phyloP scores from a whole-genome alignment of 2,329 filamentous ascomycete species.

The Aspergillus candidus region DNA sequence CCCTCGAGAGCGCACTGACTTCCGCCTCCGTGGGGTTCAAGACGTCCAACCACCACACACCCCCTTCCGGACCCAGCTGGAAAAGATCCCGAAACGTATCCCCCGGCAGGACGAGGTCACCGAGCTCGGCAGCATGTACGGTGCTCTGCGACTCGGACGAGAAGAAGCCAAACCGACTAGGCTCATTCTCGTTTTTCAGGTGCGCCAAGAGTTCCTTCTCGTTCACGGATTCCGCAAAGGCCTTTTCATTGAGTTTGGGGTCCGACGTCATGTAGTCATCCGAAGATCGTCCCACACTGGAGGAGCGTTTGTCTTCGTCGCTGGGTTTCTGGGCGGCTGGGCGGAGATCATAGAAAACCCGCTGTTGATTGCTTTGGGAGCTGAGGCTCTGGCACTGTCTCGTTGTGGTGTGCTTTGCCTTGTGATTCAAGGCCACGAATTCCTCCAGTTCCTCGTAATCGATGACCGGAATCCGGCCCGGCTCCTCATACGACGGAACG shows the following conservation, averaged over 20 bases:
- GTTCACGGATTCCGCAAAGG: constrained; percentile 20
- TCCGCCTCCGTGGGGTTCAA: constrained; percentile 86
- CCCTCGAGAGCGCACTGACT: constrained; percentile 79
- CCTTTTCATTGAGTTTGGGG: constrained; percentile 31
- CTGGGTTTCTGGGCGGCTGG: constrained; percentile 31
- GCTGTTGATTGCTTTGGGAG: constrained; percentile 45
- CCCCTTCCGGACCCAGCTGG: constrained; percentile 60
- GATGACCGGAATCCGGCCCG: constrained; percentile 72
- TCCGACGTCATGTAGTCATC: constrained; percentile 24
- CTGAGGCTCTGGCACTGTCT: constrained; percentile 43
- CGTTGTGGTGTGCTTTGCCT: constrained; percentile 40
- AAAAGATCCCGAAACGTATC: constrained; percentile 89
- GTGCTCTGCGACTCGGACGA: constrained; percentile 91
- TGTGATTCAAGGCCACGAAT: constrained; percentile 63
- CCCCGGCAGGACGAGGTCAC: constrained; percentile 79
- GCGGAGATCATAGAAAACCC: constrained; percentile 59
- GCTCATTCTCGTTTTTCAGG: constrained; percentile 48
- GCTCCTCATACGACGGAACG: constrained; percentile 71
- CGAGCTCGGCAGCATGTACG: constrained; percentile 82
- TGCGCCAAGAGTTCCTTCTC: constrained; percentile 30
- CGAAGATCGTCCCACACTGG: constrained; percentile 21
- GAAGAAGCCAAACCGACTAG: constrained; percentile 92
- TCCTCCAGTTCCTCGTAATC: constrained; percentile 93
- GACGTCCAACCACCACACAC: constrained; percentile 98
- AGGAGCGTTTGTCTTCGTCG: constrained; percentile 31